Evolutionary conservation across 495 filamentous ascomycete species (phyloP), one percentile per base, ranked within the genome.

Genomic region (Cairneyella variabilis): DNA sequence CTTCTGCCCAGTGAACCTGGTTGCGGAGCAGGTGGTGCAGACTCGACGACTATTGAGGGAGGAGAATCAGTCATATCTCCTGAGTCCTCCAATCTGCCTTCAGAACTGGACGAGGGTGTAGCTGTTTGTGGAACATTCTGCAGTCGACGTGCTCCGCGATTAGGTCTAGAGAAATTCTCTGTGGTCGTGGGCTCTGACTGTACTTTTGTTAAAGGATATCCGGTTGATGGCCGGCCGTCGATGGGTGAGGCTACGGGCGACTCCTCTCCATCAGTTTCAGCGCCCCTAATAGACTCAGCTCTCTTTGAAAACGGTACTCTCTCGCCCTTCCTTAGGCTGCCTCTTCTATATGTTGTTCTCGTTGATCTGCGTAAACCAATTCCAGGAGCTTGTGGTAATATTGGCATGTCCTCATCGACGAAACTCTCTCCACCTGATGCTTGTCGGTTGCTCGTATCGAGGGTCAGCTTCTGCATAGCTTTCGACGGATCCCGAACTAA

Each of bases 321-420:
- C 60, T 92, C 88, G 39, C 87, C 86, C 64, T 86, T 90, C 54
- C 83, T 83, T 45, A 90, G 67, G 71, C 91, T 96, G 11, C 91
- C 93, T 53, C 77, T 87, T 62, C 90, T 76, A 63, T 98, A 98
- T 25, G 89, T 90, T 14, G 93, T 99, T 32, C 90, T 80, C 14
- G 90, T 99, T 32, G 95, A 95, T 49, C 93, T 79, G 56, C 90
- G 80, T 46, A 99, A 76, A 16, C 89, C 86, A 3, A 89, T 87
- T 8, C 83, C 86, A 18, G 62, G 62, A 20, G 86, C 85, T 68
- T 59, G 76, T 1, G 89, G 85, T 49, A 97, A 71, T 56, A 97
- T 96, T 4, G 92, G 92, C 71, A 86, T 84, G 69, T 97, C 95
- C 32, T 90, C 87, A n/a, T 61, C 70, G n/a, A 69, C 64, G 9